These are phyloP conservation scores for Zygoascus ofunaensis DNA, from an alignment of 805 yeast species.

Conservation along the genomic window DNA sequence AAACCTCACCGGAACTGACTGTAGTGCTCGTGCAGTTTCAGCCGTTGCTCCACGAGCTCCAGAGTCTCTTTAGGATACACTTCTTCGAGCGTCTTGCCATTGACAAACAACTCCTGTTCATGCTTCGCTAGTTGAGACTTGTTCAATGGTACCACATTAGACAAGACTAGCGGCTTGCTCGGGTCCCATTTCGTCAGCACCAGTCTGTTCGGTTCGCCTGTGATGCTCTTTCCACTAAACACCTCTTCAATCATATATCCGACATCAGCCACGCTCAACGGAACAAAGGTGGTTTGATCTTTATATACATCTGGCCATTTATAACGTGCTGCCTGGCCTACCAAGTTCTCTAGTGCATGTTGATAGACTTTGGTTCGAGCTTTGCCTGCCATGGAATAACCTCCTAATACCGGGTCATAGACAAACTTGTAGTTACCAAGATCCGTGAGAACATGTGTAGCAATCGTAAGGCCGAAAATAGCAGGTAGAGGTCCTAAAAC, in stretches of 20 bases:
- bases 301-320: conserved; percentile 34
- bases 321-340: conserved; percentile 77
- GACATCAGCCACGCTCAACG: conserved; percentile 56
- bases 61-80: conserved; percentile 58
- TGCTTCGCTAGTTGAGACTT: conserved; percentile 78
- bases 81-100: conserved; percentile 50
- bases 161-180: conserved; percentile 47
- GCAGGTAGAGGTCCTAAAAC: conserved; percentile 97
- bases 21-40: conserved; percentile 68
- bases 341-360: conserved; percentile 67
- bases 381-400: conserved; percentile 77
- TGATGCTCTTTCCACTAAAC: conserved; percentile 81
- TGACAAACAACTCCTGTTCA: conserved; percentile 63
- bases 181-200: conserved; percentile 84
- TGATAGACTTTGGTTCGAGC: conserved; percentile 72
- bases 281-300: conserved; percentile 58
- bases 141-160: conserved; percentile 80
- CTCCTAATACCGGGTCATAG: conserved; percentile 40
- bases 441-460: conserved; percentile 69
- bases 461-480: conserved; percentile 84
- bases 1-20: conserved; percentile 42
- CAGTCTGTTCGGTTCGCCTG: conserved; percentile 71
- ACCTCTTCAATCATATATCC: conserved; percentile 85
- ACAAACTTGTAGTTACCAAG: conserved; percentile 59
- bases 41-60: conserved; percentile 50